phyloP scores from a whole-genome alignment of 129 eudicot genomes.

The Centrapalus pauciflorus region DNA sequence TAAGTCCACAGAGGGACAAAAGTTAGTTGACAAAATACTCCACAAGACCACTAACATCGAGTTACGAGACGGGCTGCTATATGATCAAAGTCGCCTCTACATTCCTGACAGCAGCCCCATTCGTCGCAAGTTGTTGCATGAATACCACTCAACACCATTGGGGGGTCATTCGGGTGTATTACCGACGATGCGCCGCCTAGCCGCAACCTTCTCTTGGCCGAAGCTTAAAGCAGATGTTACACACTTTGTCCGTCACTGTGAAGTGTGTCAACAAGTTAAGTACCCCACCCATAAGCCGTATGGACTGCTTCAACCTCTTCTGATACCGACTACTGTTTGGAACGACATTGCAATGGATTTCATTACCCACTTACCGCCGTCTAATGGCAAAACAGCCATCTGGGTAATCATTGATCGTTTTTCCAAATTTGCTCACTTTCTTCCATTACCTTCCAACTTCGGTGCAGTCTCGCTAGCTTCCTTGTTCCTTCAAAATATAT shows the following conservation, averaged over 20 bases:
- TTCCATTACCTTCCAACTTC: neutral
- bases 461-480: neutral
- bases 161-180: neutral
- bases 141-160: neutral
- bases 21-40: neutral
- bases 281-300: neutral
- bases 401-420: neutral
- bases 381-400: neutral
- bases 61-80: neutral
- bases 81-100: neutral
- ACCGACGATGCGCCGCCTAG: neutral
- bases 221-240: neutral
- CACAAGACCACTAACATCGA: too few relatives aligned
- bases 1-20: neutral
- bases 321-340: neutral
- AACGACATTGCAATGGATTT: slow-evolving; percentile 2
- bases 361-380: neutral
- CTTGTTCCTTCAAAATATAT: neutral
- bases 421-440: neutral
- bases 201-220: neutral
- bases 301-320: slow-evolving; percentile 5
- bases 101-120: neutral
- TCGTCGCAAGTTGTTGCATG: neutral
- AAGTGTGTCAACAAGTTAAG: neutral
- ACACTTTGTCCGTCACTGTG: neutral